phyloP scores from a whole-genome alignment of 768 basidiomycete species.

The Leccinum fibrillosum region DNA sequence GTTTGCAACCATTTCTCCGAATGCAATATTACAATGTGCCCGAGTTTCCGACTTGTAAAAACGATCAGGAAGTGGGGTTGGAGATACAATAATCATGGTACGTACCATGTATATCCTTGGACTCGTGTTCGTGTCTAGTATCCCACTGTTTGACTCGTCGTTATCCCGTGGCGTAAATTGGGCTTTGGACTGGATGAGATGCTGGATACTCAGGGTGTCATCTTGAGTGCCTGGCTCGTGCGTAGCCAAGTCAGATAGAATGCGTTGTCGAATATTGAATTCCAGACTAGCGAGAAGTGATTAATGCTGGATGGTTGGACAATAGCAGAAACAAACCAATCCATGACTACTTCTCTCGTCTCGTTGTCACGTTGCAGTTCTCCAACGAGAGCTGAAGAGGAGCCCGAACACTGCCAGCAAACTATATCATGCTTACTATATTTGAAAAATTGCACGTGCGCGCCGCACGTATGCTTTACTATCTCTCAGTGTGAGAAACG shows the following conservation, averaged over 20 bases:
- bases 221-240: constrained; percentile 49
- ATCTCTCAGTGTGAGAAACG: too few species aligned
- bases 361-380: too few species aligned
- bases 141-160: constrained; percentile 12
- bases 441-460: too few species aligned
- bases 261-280: constrained; percentile 71
- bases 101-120: constrained; percentile 58
- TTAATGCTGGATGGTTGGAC: background rate
- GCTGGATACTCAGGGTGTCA: constrained; percentile 45
- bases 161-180: constrained; percentile 36
- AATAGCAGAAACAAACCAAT: constrained; percentile 39
- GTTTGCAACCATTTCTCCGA: constrained; percentile 72
- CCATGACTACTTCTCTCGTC: constrained; percentile 33
- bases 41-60: constrained; percentile 58
- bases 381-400: background rate
- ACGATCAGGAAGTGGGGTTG: background rate
- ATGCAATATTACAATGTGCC: constrained; percentile 79
- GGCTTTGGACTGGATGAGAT: constrained; percentile 61
- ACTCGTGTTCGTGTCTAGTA: constrained; percentile 20
- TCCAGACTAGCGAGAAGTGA: constrained; percentile 52
- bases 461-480: background rate
- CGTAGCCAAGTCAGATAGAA: constrained; percentile 70
- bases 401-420: background rate
- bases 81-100: background rate
- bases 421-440: background rate